Evolutionary conservation across 1,284 basidiomycete genomes (phyloP).

Genomic region (Pholiota adiposa): DNA sequence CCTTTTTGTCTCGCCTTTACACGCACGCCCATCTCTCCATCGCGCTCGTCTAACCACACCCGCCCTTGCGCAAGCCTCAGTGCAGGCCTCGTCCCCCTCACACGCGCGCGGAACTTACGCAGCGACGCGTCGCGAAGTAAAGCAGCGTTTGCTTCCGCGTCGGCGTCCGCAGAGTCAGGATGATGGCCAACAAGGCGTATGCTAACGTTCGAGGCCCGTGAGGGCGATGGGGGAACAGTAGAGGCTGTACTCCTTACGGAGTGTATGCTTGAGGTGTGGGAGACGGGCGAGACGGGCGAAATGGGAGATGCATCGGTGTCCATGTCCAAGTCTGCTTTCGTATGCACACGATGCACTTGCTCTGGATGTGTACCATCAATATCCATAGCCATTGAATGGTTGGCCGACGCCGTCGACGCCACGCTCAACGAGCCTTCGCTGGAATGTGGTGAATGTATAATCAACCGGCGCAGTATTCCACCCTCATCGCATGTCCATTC

Average conservation of each 20-base stretch:
- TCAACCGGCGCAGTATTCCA: not conserved
- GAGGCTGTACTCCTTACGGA: not conserved
- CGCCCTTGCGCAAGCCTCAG: conserved; percentile 20
- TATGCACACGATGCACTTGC: not conserved
- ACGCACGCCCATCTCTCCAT: conserved; percentile 30
- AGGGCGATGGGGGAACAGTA: not conserved
- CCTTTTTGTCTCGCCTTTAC: not conserved
- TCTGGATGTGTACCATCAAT: not conserved
- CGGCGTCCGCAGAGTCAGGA: not conserved
- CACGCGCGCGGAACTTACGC: conserved; percentile 37
- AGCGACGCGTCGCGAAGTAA: conserved; percentile 31
- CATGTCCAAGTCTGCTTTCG: not conserved
- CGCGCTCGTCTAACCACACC: conserved; percentile 29
- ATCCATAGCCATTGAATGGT: not conserved
- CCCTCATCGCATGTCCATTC: not conserved
- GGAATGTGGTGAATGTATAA: not conserved
- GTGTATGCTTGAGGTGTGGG: conserved; percentile 18
- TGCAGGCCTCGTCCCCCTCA: conserved; percentile 35
- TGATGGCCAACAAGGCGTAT: not conserved
- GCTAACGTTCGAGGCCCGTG: conserved; percentile 16
- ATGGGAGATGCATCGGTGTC: conserved; percentile 7
- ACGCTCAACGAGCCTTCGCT: not conserved
- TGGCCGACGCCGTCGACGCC: not conserved
- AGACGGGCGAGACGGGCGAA: conserved; percentile 16
- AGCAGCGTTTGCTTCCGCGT: not conserved